Evolutionary conservation across 2,329 filamentous ascomycete genomes (phyloP).

Genomic region (Aureobasidium melanogenum): DNA sequence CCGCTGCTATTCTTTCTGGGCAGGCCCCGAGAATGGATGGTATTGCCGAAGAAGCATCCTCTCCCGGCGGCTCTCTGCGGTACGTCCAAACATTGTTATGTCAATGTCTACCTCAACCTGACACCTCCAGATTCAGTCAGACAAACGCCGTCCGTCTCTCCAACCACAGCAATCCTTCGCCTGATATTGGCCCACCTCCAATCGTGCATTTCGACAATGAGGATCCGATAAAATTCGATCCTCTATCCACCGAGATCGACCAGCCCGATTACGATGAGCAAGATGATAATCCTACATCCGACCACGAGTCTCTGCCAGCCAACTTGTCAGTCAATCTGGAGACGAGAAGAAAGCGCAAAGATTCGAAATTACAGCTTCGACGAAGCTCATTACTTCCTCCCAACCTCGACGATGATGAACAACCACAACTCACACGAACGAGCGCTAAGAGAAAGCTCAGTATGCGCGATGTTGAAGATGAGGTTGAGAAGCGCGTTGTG

Average conservation of each 20-base stretch:
- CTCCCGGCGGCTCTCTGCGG: constrained; percentile 56
- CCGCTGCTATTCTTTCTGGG: constrained; percentile 37
- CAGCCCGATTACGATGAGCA: not conserved
- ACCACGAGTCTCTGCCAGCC: constrained; percentile 30
- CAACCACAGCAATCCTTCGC: constrained; percentile 51
- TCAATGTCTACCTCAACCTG: constrained; percentile 17
- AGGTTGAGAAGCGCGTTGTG: constrained; percentile 19
- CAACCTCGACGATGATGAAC: constrained; percentile 26
- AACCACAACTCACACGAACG: constrained; percentile 30
- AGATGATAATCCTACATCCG: constrained; percentile 18
- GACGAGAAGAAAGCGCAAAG: constrained; percentile 43
- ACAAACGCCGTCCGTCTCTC: constrained; percentile 43
- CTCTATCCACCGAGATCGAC: constrained; percentile 12
- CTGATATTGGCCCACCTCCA: constrained; percentile 56
- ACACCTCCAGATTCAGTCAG: constrained; percentile 47
- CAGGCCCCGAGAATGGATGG: constrained; percentile 43
- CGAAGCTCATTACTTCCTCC: constrained; percentile 33
- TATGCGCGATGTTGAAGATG: constrained; percentile 42
- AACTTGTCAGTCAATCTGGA: constrained; percentile 41
- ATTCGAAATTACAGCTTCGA: constrained; percentile 35
- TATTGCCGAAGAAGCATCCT: constrained; percentile 62
- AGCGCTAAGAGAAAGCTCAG: constrained; percentile 51
- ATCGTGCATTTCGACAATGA: constrained; percentile 43
- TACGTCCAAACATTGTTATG: not conserved
- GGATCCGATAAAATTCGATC: constrained; percentile 39